These are phyloP conservation scores for Cercospora sp. DNA, from an alignment of 2,329 filamentous ascomycete species.

Conservation along the genomic window DNA sequence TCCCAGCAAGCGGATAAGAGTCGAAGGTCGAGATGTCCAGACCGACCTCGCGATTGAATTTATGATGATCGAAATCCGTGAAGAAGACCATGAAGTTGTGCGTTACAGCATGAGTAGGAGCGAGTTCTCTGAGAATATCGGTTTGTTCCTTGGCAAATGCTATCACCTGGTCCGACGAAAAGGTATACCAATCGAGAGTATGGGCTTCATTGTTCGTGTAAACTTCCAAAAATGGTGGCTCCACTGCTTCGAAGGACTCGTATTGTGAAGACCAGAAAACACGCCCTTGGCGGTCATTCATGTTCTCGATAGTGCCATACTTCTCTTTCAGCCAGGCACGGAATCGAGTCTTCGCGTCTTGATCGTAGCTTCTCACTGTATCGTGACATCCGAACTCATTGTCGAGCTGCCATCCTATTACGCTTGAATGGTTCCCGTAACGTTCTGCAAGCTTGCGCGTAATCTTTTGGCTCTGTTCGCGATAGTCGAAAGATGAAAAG, in stretches of 20 bases:
- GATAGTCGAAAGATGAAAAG: slow-evolving; percentile 32
- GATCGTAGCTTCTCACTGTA: slow-evolving; percentile 31
- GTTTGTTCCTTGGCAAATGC: slow-evolving; percentile 32
- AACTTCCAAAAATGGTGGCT: slow-evolving; percentile 30
- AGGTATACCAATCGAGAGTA: slow-evolving; percentile 32
- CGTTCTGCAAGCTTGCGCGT: slow-evolving; percentile 29
- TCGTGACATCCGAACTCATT: slow-evolving; percentile 34
- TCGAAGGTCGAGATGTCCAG: slow-evolving; percentile 31
- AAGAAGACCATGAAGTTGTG: slow-evolving; percentile 32
- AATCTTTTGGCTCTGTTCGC: slow-evolving; percentile 29
- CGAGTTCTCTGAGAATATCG: slow-evolving; percentile 24
- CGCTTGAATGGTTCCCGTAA: slow-evolving; percentile 28
- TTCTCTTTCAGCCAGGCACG: slow-evolving; percentile 30
- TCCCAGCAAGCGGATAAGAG: slow-evolving; percentile 28
- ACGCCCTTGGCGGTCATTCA: slow-evolving; percentile 31
- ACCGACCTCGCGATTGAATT: slow-evolving; percentile 30
- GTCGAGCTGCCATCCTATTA: slow-evolving; percentile 31
- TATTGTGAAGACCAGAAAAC: slow-evolving; percentile 34
- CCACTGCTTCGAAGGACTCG: slow-evolving; percentile 27
- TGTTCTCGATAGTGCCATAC: slow-evolving; percentile 31
- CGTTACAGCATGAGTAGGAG: slow-evolving; percentile 27
- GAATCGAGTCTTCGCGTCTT: slow-evolving; percentile 31
- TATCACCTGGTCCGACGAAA: slow-evolving; percentile 32
- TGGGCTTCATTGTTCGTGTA: slow-evolving; percentile 33
- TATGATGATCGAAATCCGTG: slow-evolving; percentile 31